Percentiles rank a stretch among this genome's conserved stretches.
Conservation (phyloP, 805 yeast genomes). For the Ogataea pilisensis region DNA sequence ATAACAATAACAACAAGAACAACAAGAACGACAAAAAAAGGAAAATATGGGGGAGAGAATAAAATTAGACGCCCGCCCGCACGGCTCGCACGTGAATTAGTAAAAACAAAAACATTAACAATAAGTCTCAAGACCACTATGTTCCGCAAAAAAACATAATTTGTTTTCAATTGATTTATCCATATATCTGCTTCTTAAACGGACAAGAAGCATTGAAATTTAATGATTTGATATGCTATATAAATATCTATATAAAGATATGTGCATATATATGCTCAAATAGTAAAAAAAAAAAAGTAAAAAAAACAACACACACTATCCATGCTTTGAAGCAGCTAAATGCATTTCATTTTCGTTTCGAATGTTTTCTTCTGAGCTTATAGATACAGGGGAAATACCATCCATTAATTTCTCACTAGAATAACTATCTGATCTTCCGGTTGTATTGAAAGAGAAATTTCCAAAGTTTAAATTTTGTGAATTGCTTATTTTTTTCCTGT, state of each 20-base stretch:
- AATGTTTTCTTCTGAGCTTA: not conserved
- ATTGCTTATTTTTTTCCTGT: constrained; percentile 13
- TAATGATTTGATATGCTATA: not conserved
- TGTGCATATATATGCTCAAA: not conserved
- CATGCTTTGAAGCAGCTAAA: not conserved
- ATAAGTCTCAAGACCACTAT: too few species aligned
- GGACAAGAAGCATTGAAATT: too few species aligned
- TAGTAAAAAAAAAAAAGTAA: not conserved
- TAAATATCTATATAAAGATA: not conserved
- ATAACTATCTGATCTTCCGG: constrained; percentile 10
- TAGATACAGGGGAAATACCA: constrained; percentile 16
- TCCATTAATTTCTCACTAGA: constrained; percentile 10
- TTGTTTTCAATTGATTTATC: too few species aligned
- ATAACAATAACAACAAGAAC: too few species aligned
- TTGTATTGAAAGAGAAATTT: constrained; percentile 17
- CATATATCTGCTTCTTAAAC: not conserved
- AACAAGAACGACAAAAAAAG: too few species aligned
- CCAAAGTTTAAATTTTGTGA: constrained; percentile 13
- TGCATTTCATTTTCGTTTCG: not conserved
- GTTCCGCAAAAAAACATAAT: too few species aligned
- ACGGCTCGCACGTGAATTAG: too few species aligned
- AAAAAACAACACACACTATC: not conserved
- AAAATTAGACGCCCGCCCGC: too few species aligned
- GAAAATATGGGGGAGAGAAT: too few species aligned
- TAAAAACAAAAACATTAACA: too few species aligned